phyloP scores from a whole-genome alignment of 2,329 filamentous ascomycete genomes.

The Dothiorella sarmentorum region DNA sequence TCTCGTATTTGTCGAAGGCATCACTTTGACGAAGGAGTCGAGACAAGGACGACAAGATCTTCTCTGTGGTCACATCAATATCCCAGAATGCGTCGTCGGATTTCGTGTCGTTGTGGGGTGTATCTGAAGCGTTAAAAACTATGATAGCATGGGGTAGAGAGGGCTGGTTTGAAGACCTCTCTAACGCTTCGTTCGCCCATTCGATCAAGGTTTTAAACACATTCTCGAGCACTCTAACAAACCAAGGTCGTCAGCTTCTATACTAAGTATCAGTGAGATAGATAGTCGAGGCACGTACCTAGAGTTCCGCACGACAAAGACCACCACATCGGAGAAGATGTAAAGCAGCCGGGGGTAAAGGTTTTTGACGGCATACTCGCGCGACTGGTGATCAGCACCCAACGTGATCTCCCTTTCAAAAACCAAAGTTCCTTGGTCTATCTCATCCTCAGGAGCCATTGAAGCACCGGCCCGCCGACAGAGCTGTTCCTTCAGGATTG shows the following conservation, averaged over 20 bases:
- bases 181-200: conserved; percentile 52
- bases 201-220: conserved; percentile 45
- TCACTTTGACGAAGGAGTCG: conserved; percentile 31
- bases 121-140: conserved; percentile 48
- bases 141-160: conserved; percentile 55
- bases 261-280: not conserved
- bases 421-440: not conserved
- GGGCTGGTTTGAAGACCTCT: conserved; percentile 55
- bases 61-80: conserved; percentile 37
- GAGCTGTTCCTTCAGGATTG: conserved; percentile 17
- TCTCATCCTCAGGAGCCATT: not conserved
- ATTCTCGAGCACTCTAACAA: conserved; percentile 39
- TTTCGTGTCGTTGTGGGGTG: no score
- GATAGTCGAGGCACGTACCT: conserved; percentile 27
- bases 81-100: conserved; percentile 46
- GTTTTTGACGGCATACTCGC: conserved; percentile 37
- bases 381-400: conserved; percentile 20
- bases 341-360: conserved; percentile 43
- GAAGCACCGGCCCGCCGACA: not conserved
- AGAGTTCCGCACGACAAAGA: conserved; percentile 41
- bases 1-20: not conserved
- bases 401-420: conserved; percentile 22
- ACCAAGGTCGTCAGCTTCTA: not conserved
- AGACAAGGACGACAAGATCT: conserved; percentile 37
- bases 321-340: conserved; percentile 44